Base-by-base conservation (phyloP, 2,329 filamentous ascomycete species). In the Fusarium acutatum region DNA sequence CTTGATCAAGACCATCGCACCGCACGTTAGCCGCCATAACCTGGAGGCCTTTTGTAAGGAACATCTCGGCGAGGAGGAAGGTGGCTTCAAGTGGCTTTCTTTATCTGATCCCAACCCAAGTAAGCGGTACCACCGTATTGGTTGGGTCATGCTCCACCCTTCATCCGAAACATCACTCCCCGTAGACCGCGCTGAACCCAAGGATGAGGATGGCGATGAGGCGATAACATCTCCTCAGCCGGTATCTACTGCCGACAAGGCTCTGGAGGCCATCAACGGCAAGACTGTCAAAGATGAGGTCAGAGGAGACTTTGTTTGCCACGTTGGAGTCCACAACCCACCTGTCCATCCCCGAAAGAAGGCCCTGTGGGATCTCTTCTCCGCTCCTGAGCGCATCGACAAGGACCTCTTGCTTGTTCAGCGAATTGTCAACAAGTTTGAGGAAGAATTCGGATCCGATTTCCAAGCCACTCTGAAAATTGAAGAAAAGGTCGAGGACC, bases 1-100 rank as follows among this genome's bases (percentile, higher is more conserved):
- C 24, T 89, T 99, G 52, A 98, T 99, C 87, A 99, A 99, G 86
- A 99, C 96, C 0, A 95, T 99, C 79, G 96, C 96, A 9, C 96
- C 96, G 13, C 97, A 97, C 67, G 96, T 99, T 72, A 97, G 94
- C 78, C 93, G 96, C 43, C 91, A 93, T 56, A 98, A 98, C 78
- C 89, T 99, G 26, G 96, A 99, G 82, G 91, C 91, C 6, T 98
- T 98, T 79, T 97, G 95, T 83, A 96, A 95, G 80, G 95, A 98
- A 81, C 93, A 98, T 80, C 89, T 98, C 8, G 95, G 96, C 20
- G 95, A 98, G 78, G 92, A 92, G 52, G 92, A 96, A 73, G 95
- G 95, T 59, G 96, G 96, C 6, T 98, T 96, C 85, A 97, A 96
- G 80, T 98, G 96, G 91, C 87, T 99, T 10, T 98, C 96, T 38